These are phyloP conservation scores for Roridomyces roridus DNA, from an alignment of 768 basidiomycete genomes.

Conservation along the genomic window DNA sequence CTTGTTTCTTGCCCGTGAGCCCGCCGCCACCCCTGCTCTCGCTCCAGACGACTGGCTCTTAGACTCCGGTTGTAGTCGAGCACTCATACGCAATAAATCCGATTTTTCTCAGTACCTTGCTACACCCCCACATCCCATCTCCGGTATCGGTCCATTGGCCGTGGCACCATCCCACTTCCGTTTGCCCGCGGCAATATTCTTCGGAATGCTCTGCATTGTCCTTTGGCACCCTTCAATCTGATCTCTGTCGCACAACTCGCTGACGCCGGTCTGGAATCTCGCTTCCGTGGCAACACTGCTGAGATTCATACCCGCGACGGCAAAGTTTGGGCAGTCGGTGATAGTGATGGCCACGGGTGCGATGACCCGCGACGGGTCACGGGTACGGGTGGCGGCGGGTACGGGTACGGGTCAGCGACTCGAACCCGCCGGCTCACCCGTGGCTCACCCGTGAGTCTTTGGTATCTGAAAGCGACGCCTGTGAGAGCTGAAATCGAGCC, in stretches of 20 bases:
- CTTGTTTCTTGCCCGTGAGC: conserved; percentile 1
- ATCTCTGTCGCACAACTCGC: conserved; percentile 27
- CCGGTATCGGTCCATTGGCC: conserved; percentile 1
- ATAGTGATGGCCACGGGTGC: no score
- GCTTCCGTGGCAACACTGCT: no score
- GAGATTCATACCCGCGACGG: no score
- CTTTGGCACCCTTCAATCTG: conserved; percentile 10
- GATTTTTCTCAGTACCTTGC: conserved; percentile 5
- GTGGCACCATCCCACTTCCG: neutral
- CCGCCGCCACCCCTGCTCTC: neutral
- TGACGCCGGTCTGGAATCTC: neutral
- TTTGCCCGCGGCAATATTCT: neutral
- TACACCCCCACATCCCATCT: conserved; percentile 8
- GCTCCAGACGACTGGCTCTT: conserved; percentile 11
- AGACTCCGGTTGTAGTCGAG: conserved; percentile 17
- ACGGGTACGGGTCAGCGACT: no score
- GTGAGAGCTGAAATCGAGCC: no score
- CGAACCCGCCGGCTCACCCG: no score
- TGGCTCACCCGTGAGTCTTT: no score
- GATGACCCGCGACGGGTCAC: no score
- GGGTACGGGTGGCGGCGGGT: no score
- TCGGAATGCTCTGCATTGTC: neutral
- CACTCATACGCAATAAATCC: conserved; percentile 11
- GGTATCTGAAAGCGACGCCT: no score
- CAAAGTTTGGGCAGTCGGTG: no score